phyloP scores from a whole-genome alignment of 83 land plant species.

The Picea abies region DNA sequence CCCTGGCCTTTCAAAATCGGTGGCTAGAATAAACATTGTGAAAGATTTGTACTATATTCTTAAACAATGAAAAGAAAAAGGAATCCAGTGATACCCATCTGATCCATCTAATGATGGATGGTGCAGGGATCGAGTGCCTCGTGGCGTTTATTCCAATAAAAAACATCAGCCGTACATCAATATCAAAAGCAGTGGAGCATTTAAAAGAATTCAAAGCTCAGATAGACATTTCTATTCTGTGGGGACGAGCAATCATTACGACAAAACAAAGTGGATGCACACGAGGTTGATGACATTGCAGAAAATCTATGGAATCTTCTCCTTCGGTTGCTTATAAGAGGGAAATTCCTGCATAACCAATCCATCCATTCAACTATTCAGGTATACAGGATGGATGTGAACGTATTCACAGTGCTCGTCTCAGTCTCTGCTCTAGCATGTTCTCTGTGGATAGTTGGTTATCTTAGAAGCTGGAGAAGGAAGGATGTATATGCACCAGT shows the following conservation, averaged over 20 bases:
- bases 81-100: too few relatives aligned
- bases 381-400: slow-evolving; percentile 1
- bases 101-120: too few relatives aligned
- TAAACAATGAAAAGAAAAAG: too few relatives aligned
- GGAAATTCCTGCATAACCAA: not conserved
- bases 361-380: not conserved
- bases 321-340: not conserved
- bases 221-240: not conserved
- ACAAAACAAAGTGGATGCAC: slow-evolving; percentile 17
- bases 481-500: slow-evolving; percentile 16
- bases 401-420: slow-evolving; percentile 2
- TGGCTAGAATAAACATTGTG: too few relatives aligned
- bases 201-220: slow-evolving; percentile 12
- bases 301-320: not conserved
- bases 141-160: too few relatives aligned
- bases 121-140: too few relatives aligned
- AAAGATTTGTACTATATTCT: too few relatives aligned
- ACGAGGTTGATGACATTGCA: slow-evolving; percentile 2
- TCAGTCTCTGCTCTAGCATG: not conserved
- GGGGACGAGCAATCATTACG: slow-evolving; percentile 1
- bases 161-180: too few relatives aligned
- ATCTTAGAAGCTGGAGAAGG: slow-evolving; percentile 1
- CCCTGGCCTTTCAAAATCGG: too few relatives aligned
- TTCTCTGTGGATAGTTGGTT: slow-evolving; percentile 2
- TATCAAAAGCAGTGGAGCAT: too few relatives aligned